Evolutionary conservation across 1,284 basidiomycete genomes (phyloP).

Genomic region (Kalmanozyma brasiliensis): DNA sequence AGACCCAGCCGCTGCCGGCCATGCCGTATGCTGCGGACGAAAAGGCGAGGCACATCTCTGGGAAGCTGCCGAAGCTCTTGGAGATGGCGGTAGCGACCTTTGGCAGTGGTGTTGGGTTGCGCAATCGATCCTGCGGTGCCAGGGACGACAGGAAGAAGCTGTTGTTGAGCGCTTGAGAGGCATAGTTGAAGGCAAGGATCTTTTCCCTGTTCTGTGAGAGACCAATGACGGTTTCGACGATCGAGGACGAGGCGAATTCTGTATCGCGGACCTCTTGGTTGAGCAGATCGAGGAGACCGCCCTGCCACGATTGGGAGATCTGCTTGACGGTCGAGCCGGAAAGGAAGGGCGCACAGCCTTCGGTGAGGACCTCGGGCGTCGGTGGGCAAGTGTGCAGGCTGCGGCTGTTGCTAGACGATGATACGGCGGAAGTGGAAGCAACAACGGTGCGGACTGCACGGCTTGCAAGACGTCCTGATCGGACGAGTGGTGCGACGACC

Average conservation of each 20-base stretch:
- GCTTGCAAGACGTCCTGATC: conserved; percentile 31
- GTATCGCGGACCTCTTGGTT: conserved; percentile 71
- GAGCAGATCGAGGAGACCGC: conserved; percentile 59
- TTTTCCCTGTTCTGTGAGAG: conserved; percentile 75
- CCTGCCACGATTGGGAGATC: conserved; percentile 62
- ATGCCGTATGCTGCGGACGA: conserved; percentile 81
- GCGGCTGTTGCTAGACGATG: conserved; percentile 9
- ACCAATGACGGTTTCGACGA: conserved; percentile 80
- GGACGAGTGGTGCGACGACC: conserved; percentile 29
- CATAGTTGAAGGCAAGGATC: conserved; percentile 87
- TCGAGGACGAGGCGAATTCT: conserved; percentile 73
- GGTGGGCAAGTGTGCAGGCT: conserved; percentile 58
- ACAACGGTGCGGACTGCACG: conserved; percentile 14
- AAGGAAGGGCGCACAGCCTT: conserved; percentile 64
- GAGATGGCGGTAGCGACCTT: conserved; percentile 71
- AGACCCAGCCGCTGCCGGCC: conserved; percentile 83
- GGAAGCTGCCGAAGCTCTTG: conserved; percentile 75
- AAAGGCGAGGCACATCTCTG: conserved; percentile 80
- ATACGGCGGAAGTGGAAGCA: conserved; percentile 17
- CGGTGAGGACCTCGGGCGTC: conserved; percentile 39
- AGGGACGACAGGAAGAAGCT: conserved; percentile 89
- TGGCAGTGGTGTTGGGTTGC: conserved; percentile 38
- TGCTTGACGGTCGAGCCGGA: conserved; percentile 52
- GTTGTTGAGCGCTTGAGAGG: conserved; percentile 91
- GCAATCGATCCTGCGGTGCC: conserved; percentile 37